Evolutionary conservation across 768 basidiomycete species (phyloP), one percentile per base, ranked within the genome.

Genomic region (Mycena alexandri): DNA sequence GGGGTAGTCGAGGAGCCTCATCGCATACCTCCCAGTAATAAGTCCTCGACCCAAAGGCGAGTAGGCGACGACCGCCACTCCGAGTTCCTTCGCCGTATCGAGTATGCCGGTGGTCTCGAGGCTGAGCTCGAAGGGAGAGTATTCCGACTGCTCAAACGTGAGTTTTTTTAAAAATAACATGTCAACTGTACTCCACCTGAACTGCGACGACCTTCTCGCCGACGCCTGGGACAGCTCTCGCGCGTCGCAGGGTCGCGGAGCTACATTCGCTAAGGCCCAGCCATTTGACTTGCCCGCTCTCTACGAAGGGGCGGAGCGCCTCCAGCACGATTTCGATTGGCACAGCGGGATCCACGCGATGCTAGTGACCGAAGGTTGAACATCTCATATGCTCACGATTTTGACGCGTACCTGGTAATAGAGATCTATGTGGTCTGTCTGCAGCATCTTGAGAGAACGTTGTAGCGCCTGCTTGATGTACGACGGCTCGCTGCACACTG

Each of bases 41-140:
- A 81, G 71, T 6, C 82, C 81, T 25, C 77, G 75, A 17, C 79
- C n/a, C 41, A 79, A 66, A 3, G 79, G 79, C 10, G 72, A 71
- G 55, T 79, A 79, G 4, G 75, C 74, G 5, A 79, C 74, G 46
- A 79, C 60, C 8, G 72, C 63, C n/a, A 79, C 72, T 0, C 78
- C 76, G 4, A 78, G 71, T 53, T 78, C 77, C 19, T 65, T 56
- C 29, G 70, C 71, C 8, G 75, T 67, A 6, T 72, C 71, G 13
- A 75, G 43, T 24, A 80, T 38, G 2, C 73, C 76, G 41, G 56
- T 59, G 61, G 42, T 64, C 22, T 74, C 73, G 52, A 74, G 61
- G 10, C 21, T 19, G 12, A 68, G 54, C 51, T n/a, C n/a, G n/a
- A n/a, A n/a, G n/a, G n/a, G n/a, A n/a, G n/a, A n/a, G n/a, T n/a